Conservation (phyloP, 1,284 basidiomycete species). For the Stereum hirsutum region DNA sequence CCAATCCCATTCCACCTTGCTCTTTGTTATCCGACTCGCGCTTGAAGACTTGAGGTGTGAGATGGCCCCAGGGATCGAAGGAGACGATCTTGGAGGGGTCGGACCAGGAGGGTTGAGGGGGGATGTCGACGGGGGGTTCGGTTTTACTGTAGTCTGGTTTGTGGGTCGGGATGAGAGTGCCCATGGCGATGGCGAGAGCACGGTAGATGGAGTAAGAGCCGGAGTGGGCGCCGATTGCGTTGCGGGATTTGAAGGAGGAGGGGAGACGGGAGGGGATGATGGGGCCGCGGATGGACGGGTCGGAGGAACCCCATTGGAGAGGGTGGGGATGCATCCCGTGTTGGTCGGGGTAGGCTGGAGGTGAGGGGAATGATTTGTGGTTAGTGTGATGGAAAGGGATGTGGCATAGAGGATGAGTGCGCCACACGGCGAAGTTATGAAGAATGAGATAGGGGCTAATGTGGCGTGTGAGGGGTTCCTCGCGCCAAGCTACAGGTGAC, state of each 20-base stretch:
- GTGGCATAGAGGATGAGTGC: neutral
- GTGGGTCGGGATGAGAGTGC: constrained; percentile 77
- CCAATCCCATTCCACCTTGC: constrained; percentile 63
- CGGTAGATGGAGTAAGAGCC: constrained; percentile 95
- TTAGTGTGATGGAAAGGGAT: neutral
- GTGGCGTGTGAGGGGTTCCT: too few relatives aligned
- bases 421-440: too few relatives aligned
- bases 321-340: constrained; percentile 71
- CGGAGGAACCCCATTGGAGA: constrained; percentile 75
- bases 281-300: constrained; percentile 68
- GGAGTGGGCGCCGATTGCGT: constrained; percentile 90
- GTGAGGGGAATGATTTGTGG: constrained; percentile 1
- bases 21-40: constrained; percentile 52
- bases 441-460: too few relatives aligned
- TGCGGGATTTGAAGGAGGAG: constrained; percentile 80
- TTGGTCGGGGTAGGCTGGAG: constrained; percentile 61
- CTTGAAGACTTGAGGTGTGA: constrained; percentile 75
- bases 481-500: too few relatives aligned
- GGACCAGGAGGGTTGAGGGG: constrained; percentile 77
- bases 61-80: constrained; percentile 93
- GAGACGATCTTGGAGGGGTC: constrained; percentile 82
- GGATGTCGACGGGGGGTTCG: constrained; percentile 82
- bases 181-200: constrained; percentile 87
- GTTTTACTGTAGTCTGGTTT: constrained; percentile 85
- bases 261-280: constrained; percentile 86